phyloP scores from a whole-genome alignment of 2,329 filamentous ascomycete genomes.

The Alternaria consortialis region DNA sequence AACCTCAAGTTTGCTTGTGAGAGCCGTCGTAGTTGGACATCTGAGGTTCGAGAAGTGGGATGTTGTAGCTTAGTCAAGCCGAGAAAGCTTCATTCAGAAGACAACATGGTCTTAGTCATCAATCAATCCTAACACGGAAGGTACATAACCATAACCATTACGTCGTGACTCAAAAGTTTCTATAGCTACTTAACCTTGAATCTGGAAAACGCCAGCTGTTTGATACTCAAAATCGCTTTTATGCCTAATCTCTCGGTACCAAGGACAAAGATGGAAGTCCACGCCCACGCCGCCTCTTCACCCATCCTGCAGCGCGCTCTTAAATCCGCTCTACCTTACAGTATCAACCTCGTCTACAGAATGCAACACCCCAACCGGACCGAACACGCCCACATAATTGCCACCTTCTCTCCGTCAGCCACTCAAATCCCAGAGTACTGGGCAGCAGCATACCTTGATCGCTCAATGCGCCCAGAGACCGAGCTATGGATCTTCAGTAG shows the following conservation, averaged over 20 bases:
- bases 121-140: slow-evolving; percentile 11
- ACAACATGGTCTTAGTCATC: slow-evolving; percentile 7
- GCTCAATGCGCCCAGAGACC: slow-evolving; percentile 68
- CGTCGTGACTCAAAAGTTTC: not conserved
- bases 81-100: not conserved
- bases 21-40: too few relatives aligned
- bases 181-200: not conserved
- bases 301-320: slow-evolving; percentile 63
- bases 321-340: slow-evolving; percentile 62
- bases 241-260: too few relatives aligned
- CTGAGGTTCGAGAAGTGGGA: not conserved
- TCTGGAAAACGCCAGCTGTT: not conserved
- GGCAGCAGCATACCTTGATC: slow-evolving; percentile 68
- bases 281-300: slow-evolving; percentile 49
- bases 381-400: slow-evolving; percentile 43
- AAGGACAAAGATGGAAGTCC: slow-evolving; percentile 15
- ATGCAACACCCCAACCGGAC: slow-evolving; percentile 65
- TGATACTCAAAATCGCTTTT: not conserved
- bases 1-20: too few relatives aligned
- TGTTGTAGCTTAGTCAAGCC: not conserved
- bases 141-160: not conserved
- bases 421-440: slow-evolving; percentile 53
- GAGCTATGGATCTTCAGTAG: slow-evolving; percentile 68
- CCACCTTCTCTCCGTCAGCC: slow-evolving; percentile 48
- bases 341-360: slow-evolving; percentile 69